A percentile compares a stretch with the other conserved stretches of the same genome.
Conservation (phyloP, 2,329 filamentous ascomycete species). For the Cryphonectria naterciae region DNA sequence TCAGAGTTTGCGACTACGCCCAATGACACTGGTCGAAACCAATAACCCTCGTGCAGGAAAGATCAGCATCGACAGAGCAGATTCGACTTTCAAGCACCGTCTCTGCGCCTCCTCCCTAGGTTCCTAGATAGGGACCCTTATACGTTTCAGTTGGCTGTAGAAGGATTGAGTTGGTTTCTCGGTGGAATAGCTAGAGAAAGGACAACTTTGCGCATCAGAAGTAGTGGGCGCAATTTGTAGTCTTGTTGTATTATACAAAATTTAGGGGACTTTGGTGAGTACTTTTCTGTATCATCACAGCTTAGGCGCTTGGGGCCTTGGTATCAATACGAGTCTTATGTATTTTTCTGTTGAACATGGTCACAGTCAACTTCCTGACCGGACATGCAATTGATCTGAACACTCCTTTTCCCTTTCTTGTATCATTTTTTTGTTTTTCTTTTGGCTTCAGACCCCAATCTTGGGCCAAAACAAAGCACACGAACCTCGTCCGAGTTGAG, state of each 20-base stretch:
- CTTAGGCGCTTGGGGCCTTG: not conserved
- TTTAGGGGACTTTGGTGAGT: not conserved
- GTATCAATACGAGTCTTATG: not conserved
- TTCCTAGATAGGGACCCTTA: not conserved
- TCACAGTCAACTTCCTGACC: not conserved
- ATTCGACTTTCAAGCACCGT: not conserved
- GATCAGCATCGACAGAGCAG: not conserved
- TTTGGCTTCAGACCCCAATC: not conserved
- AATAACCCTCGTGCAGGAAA: not conserved
- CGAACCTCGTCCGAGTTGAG: not conserved
- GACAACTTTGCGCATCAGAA: not conserved
- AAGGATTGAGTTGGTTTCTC: not conserved
- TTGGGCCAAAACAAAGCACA: not conserved
- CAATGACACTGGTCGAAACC: not conserved
- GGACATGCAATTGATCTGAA: not conserved
- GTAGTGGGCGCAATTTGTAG: not conserved
- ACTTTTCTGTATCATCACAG: not conserved
- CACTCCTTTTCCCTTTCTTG: not conserved
- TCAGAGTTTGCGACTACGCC: not conserved
- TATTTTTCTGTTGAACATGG: not conserved
- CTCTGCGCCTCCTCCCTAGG: not conserved
- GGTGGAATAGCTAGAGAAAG: not conserved
- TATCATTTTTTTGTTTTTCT: no score
- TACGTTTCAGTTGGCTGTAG: not conserved
- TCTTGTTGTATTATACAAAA: conserved; percentile 1